Evolutionary conservation across 2,329 filamentous ascomycete species (phyloP).

Genomic region (Leptodontidium sp.): DNA sequence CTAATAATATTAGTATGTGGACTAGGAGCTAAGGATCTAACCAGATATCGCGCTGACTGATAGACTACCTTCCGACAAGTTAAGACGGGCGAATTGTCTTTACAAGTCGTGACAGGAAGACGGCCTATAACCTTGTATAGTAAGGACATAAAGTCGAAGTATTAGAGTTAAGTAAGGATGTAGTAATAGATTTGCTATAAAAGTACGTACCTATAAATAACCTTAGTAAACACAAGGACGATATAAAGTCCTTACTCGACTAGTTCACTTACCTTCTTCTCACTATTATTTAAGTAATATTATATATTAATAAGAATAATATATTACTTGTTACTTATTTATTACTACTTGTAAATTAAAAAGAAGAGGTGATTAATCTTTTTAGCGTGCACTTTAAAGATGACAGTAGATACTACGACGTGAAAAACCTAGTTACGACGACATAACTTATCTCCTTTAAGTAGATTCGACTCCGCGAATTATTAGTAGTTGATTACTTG

Average conservation of each 20-base stretch:
- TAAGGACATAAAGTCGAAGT: slow-evolving; percentile 44
- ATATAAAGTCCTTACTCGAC: slow-evolving; percentile 40
- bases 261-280: slow-evolving; percentile 52
- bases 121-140: slow-evolving; percentile 43
- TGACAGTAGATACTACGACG: slow-evolving; percentile 44
- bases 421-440: slow-evolving; percentile 46
- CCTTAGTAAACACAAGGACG: slow-evolving; percentile 24
- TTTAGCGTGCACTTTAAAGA: slow-evolving; percentile 50
- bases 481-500: slow-evolving; percentile 48
- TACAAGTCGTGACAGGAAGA: slow-evolving; percentile 50
- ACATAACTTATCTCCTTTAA: slow-evolving; percentile 51
- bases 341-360: slow-evolving; percentile 44
- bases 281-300: slow-evolving; percentile 50
- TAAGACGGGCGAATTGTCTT: slow-evolving; percentile 48
- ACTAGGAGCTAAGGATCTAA: slow-evolving; percentile 23
- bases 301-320: slow-evolving; percentile 46
- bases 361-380: slow-evolving; percentile 46
- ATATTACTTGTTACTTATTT: slow-evolving; percentile 48
- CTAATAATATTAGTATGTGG: slow-evolving; percentile 49
- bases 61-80: slow-evolving; percentile 48
- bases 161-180: slow-evolving; percentile 43
- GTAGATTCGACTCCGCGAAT: slow-evolving; percentile 46
- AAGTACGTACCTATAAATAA: slow-evolving; percentile 38
- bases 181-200: slow-evolving; percentile 44
- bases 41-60: slow-evolving; percentile 33